Base-by-base conservation (phyloP, 345 rosid species). In the Erysimum cheiranthoides region DNA sequence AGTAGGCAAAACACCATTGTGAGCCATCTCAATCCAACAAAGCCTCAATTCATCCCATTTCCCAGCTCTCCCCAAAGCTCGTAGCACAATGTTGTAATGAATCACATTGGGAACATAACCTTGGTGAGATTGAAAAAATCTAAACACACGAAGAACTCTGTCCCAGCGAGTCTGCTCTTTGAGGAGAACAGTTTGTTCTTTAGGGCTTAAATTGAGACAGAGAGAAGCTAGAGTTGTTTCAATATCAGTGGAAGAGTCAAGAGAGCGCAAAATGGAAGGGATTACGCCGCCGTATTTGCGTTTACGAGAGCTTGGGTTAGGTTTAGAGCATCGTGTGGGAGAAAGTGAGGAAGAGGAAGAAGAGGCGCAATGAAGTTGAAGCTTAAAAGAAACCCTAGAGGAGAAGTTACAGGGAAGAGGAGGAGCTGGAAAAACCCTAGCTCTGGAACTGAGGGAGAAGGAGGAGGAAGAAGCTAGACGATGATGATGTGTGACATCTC, bases 1-100 rank as follows among this genome's bases (percentile, higher is more conserved):
- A 0, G 93, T 87, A 0, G 98, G 97, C 25, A 86, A 49, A 62
- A 93, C 86, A 57, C 92, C 90, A 31, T 70, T 82, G 49, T 86
- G 83, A 2, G 96, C 92, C 98, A 93, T 93, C 57, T 89, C 93
- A 54, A 89, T 79, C 97, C 97, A 93, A 68, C 84, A 82, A 72
- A 83, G 86, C 83, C 97, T 80, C 67, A 93, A 35, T 18, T 93
- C 90, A 76, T 93, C 96, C 98, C 97, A 88, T 79, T 79, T 88
- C 75, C 83, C 88, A 68, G 96, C 97, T 80, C 87, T 87, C 18
- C 98, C 98, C 61, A 91, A 56, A 0, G 89, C 87, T 58, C 96
- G 75, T 32, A 93, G 89, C 83, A 91, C 93, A 8, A 93, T 82
- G 35, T 88, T 91, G 60, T 93, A 93, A 79, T 93, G 96, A 80